Evolutionary conservation across 2,329 filamentous ascomycete species (phyloP), one percentile per base, ranked within the genome.

Genomic region (Hypoxylon sp.): DNA sequence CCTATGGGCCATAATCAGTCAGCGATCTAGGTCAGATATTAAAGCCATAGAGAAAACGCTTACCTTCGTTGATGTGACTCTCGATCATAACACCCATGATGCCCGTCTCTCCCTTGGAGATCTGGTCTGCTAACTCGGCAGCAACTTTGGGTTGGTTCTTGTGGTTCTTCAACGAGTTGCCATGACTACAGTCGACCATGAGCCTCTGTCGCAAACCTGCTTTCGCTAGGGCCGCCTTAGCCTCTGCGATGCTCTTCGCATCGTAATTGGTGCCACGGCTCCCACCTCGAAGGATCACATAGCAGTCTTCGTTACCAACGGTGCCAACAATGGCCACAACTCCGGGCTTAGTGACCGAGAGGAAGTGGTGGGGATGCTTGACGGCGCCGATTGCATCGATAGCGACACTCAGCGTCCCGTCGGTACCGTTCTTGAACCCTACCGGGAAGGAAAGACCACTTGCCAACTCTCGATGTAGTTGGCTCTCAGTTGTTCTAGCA

Each of bases 21-120:
- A 81, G 75, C 45, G 45, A 25, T 2, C 14, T 46, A 9, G 11
- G 17, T 5, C n/a, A 19, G 46, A 19, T 14, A 34, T 45, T 41
- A 4, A 17, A 21, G 19, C 23, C 6, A n/a, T 41, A 9, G 21
- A 78, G 17, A 46, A 4, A 2, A 17, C 13, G 14, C 85, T 76
- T 80, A 91, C 92, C 94, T 83, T 98, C 95, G 76, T 95, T 91
- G 82, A 98, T 97, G 81, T 98, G 93, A 81, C 93, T 97, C 85
- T 99, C 96, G 76, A 99, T 97, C 96, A 99, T 99, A 66, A 98
- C 93, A 75, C 96, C 96, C 89, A 98, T 95, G 77, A 99, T 96
- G 52, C 85, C 91, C 2, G 87, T 87, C 83, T 98, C 95, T 36
- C 96, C 96, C 63, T 87, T 88, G 60, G 90, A 86, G 66, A 99